Base-by-base conservation (phyloP, 2,329 filamentous ascomycete genomes). In the Pleomassaria siparia region DNA sequence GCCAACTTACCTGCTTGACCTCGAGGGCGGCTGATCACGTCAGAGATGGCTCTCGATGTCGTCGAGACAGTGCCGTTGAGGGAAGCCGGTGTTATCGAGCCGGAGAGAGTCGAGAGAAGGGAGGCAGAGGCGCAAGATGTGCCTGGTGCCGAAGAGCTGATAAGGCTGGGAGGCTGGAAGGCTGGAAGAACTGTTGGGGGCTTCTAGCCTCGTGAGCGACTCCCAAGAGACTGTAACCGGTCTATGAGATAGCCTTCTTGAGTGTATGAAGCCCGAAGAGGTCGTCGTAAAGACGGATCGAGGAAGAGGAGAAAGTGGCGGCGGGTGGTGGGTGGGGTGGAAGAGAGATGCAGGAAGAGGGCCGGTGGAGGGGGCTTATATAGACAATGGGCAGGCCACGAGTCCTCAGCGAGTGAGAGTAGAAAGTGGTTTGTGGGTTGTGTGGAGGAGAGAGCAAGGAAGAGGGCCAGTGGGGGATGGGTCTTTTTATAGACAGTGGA, bases 291-390 rank as follows among this genome's bases (percentile, higher is more conserved):
- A 48, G 51, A 48, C 40, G 32, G 44, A 29, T 46, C 49, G 28
- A 33, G 41, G 44, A 44, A 18, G 18, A 32, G 44, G 29, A 30
- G 36, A n/a, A n/a, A n/a, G n/a, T n/a, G n/a, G n/a, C n/a, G n/a
- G n/a, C n/a, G n/a, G 8, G 35, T 44, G 33, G 47, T 22, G 35
- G 33, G 44, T 32, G 43, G 21, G 29, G 42, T 28, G 30, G 35
- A 51, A 39, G 39, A 48, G 44, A 49, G 49, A 56, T 46, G 32
- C 42, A 53, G 42, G 33, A 18, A 25, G 12, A 40, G 46, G 11
- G 43, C 44, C 46, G 15, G n/a, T 20, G 37, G 21, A 28, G 51
- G 35, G 40, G 21, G 33, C 29, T 46, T 49, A 48, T 48, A 40
- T 22, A 47, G 24, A 40, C 30, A 33, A n/a, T n/a, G n/a, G n/a